These are phyloP conservation scores for Melanomma pulvis-pyrius DNA, from an alignment of 495 filamentous ascomycete species.

Conservation along the genomic window DNA sequence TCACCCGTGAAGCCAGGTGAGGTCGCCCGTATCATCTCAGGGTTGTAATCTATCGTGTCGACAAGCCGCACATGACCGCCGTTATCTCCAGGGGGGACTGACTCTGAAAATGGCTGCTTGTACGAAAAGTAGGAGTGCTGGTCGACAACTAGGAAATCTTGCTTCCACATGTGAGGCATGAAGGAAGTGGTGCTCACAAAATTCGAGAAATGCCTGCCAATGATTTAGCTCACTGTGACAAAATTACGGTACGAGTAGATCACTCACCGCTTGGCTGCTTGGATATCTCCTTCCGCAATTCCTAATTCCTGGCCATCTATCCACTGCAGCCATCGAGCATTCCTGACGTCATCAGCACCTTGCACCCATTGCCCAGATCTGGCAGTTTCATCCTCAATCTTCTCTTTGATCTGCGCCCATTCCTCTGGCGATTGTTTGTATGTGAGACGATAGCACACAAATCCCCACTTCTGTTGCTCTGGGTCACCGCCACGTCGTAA, in stretches of 20 bases:
- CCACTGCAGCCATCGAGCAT: slow-evolving; percentile 4
- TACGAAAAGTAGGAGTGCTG: slow-evolving; percentile 1
- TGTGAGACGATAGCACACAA: slow-evolving; percentile 20
- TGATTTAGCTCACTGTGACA: not conserved
- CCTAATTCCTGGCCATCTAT: slow-evolving; percentile 10
- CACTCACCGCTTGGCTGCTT: slow-evolving; percentile 10
- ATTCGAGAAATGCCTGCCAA: slow-evolving; percentile 9
- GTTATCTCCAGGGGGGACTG: not conserved
- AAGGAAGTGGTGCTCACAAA: not conserved
- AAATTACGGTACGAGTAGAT: not conserved
- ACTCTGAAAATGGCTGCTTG: not conserved
- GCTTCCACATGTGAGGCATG: slow-evolving; percentile 1
- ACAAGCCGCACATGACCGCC: slow-evolving; percentile 12
- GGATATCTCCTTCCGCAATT: slow-evolving; percentile 15
- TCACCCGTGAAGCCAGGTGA: slow-evolving; percentile 9
- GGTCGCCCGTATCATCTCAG: not conserved
- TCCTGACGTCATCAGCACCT: slow-evolving; percentile 11
- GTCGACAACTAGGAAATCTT: slow-evolving; percentile 26
- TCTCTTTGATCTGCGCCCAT: slow-evolving; percentile 13
- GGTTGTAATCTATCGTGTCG: no score
- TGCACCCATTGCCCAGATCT: slow-evolving; percentile 18
- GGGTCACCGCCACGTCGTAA: slow-evolving; percentile 12
- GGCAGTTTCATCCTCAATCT: slow-evolving; percentile 8
- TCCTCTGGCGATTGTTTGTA: slow-evolving; percentile 6
- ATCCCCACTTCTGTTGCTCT: slow-evolving; percentile 10